A percentile compares a stretch with the other conserved stretches of the same genome.
Evolutionary conservation across 164 flowering plant species (phyloP).

Genomic region (Stephania japonica): DNA sequence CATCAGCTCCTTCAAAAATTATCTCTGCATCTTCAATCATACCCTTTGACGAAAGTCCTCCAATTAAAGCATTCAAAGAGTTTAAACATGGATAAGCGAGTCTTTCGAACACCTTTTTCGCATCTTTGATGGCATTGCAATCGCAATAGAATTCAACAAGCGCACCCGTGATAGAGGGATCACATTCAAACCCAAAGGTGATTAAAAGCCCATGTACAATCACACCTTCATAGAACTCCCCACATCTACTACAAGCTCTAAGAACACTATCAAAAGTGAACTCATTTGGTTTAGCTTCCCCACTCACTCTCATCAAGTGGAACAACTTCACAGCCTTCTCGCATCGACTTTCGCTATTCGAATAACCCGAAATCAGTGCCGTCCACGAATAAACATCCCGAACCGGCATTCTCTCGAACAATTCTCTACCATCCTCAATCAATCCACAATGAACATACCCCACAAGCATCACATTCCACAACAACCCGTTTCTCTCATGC

Average conservation of each 20-base stretch:
- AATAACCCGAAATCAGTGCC: slow-evolving; percentile 51
- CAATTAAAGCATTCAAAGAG: slow-evolving; percentile 45
- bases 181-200: slow-evolving; percentile 44
- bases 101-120: slow-evolving; percentile 29
- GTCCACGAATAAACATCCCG: slow-evolving; percentile 58
- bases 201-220: slow-evolving; percentile 46
- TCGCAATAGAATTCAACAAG: slow-evolving; percentile 51
- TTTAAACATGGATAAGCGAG: slow-evolving; percentile 28
- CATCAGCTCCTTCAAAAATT: slow-evolving; percentile 30
- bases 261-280: slow-evolving; percentile 56
- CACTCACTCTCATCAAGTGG: slow-evolving; percentile 41
- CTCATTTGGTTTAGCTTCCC: slow-evolving; percentile 51
- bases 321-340: slow-evolving; percentile 48
- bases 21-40: slow-evolving; percentile 50
- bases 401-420: slow-evolving; percentile 40
- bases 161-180: slow-evolving; percentile 39
- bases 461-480: slow-evolving; percentile 57
- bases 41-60: slow-evolving; percentile 33
- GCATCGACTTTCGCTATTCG: slow-evolving; percentile 36
- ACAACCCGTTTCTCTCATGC: slow-evolving; percentile 28
- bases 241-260: slow-evolving; percentile 45
- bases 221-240: slow-evolving; percentile 31
- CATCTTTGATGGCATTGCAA: slow-evolving; percentile 45
- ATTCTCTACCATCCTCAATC: slow-evolving; percentile 39
- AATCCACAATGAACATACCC: slow-evolving; percentile 46